Evolutionary conservation across 2,329 filamentous ascomycete species (phyloP).

Genomic region (Aaosphaeria arxii): DNA sequence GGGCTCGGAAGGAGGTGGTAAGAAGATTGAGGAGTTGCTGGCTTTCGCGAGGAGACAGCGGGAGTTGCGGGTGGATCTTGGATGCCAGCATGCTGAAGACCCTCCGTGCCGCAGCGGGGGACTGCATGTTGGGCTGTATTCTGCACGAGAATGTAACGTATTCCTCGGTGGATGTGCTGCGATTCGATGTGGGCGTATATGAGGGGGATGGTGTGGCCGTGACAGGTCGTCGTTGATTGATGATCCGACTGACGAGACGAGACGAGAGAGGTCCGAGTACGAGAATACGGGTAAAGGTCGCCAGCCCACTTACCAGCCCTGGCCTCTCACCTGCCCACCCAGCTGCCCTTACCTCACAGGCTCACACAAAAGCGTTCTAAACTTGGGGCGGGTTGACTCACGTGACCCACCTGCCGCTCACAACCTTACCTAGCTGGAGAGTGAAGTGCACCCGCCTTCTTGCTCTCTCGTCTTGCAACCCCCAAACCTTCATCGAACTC

Average conservation of each 20-base stretch:
- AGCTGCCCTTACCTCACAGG: no score
- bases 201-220: background rate
- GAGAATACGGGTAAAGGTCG: no score
- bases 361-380: no score
- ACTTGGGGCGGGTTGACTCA: no score
- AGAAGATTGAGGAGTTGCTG: slow-evolving; percentile 59
- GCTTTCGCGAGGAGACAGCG: slow-evolving; percentile 57
- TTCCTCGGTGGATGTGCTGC: background rate
- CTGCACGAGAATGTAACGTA: background rate
- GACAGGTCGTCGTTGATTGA: background rate
- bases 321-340: no score
- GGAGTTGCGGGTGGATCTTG: slow-evolving; percentile 53
- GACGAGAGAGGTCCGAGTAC: no score
- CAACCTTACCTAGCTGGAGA: no score
- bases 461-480: no score
- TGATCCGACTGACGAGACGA: background rate
- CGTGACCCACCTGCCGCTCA: no score
- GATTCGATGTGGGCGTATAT: background rate
- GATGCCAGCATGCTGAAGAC: slow-evolving; percentile 43
- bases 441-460: no score
- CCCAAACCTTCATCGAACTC: no score
- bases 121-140: slow-evolving; percentile 45
- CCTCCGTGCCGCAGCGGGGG: slow-evolving; percentile 39
- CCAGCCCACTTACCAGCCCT: no score
- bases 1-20: slow-evolving; percentile 61